Base-by-base conservation (phyloP, 352 stramenopile species). In the Saprolegnia diclina region DNA sequence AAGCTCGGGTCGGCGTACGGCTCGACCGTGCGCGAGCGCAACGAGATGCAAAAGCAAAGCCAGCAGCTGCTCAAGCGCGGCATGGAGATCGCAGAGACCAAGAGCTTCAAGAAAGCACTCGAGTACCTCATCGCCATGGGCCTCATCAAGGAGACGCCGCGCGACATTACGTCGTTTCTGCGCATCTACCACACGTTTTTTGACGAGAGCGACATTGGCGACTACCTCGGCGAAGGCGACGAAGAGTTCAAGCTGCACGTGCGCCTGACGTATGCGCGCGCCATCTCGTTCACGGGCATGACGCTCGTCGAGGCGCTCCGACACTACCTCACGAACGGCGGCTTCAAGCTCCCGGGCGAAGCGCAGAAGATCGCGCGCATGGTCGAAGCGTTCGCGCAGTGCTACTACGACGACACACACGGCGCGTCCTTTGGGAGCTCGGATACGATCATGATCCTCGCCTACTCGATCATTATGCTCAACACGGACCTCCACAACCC, bases 281-380 rank as follows among this genome's bases (percentile, higher is more conserved):
- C 94, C 0, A 98, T 98, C 52, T 98, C 88, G 19, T 99, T 99
- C 81, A 96, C 97, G 64, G 96, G 94, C 0, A 98, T 99, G 93
- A 98, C 92, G 29, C 82, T 99, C 21, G 96, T 99, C 19, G 85
- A 98, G 74, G 98, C 94, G 5, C 77, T 99, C 5, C 83, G 97
- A 0, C 93, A 99, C 74, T 98, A 99, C 45, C 78, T 99, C 26
- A 99, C 97, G 13, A 96, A 96, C 64, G 96, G 96, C 73, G 97
- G 97, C 0, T 99, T 99, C 70, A 89, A 89, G 24, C 77, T 99
- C 9, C 97, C 97, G 38, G 97, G 97, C 10, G 97, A 99, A 74
- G 94, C 95, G 1, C 97, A 99, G 76, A 98, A 98, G 72, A 98
- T 99, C 68, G 96, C 99, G 73, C 81, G 97, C 56, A 94, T 99